Evolutionary conservation across 768 basidiomycete species (phyloP), one percentile per base, ranked within the genome.

Genomic region (Boletus speciosus): DNA sequence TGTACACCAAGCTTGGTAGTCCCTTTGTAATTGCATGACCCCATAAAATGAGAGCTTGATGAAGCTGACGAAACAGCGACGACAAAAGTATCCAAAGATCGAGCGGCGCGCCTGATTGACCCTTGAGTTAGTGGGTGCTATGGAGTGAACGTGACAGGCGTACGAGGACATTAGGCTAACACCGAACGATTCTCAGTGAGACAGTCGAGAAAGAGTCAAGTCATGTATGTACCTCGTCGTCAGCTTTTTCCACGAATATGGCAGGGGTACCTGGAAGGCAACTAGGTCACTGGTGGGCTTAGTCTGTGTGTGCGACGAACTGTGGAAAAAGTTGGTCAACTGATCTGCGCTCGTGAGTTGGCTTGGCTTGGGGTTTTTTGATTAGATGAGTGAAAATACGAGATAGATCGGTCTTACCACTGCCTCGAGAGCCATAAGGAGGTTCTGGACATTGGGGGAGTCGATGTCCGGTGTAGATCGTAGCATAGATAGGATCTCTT

Each of bases 61-160:
- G 69, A 86, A 92, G 61, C 80, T 85, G 46, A 90, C 77, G 56
- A 79, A 85, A 64, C 87, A 90, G 38, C 91, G 79, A 44, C 90
- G 85, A 60, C 81, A 84, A 64, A 92, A 93, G 61, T 83, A 89
- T 3, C 90, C 92, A 66, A 92, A 88, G 21, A 89, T 71, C 3
- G 91, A 93, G 19, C 88, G 83, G 27, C 87, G 83, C 49, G 76
- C 76, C 90, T 92, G 49, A 34, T 35, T 36, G 43, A 47, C 41
- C 21, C 39, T 37, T 34, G 39, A 37, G 34, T 54, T 11, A 52
- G 38, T 29, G 27, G 38, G 25, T 11, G 31, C n/a, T 21, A 63
- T 61, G 40, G 58, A 62, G 12, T 54, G 43, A 39, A 52, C 27
- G 40, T 54, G 46, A 48, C 47, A 31, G 48, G 44, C 66, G 27